phyloP scores from a whole-genome alignment of 2,329 filamentous ascomycete genomes.

The Pyrenophora tritici-repentis region DNA sequence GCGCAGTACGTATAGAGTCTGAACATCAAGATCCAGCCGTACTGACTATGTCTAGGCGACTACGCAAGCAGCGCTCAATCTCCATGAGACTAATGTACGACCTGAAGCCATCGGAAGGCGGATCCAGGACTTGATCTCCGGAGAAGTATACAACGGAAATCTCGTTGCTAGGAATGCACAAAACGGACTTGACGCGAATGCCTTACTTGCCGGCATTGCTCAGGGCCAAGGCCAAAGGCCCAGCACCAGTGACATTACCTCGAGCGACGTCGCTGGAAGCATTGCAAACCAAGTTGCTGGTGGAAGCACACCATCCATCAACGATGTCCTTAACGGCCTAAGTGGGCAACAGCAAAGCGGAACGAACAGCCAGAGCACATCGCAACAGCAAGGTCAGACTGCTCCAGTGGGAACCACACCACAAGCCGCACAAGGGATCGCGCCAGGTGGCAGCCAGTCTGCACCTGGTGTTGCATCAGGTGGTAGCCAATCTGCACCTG shows the following conservation, averaged over 20 bases:
- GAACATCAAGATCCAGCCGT: neutral
- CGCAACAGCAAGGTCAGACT: slow-evolving; percentile 13
- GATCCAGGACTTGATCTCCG: slow-evolving; percentile 33
- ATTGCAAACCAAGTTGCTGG: slow-evolving; percentile 28
- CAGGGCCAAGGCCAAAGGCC: slow-evolving; percentile 18
- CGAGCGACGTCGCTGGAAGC: slow-evolving; percentile 16
- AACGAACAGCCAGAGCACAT: slow-evolving; percentile 13
- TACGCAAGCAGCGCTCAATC: slow-evolving; percentile 33
- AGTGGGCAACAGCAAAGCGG: slow-evolving; percentile 16
- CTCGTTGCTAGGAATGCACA: slow-evolving; percentile 22
- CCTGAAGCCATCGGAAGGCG: slow-evolving; percentile 31
- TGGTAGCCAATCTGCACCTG: too few species aligned
- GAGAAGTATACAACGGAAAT: slow-evolving; percentile 17
- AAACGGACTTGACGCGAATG: slow-evolving; percentile 22
- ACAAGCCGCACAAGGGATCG: neutral
- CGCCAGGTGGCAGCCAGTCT: too few species aligned
- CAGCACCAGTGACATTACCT: slow-evolving; percentile 8
- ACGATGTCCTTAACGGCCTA: slow-evolving; percentile 16
- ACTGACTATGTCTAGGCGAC: slow-evolving; percentile 32
- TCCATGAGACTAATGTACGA: slow-evolving; percentile 27
- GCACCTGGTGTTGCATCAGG: too few species aligned
- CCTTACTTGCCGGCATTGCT: slow-evolving; percentile 25
- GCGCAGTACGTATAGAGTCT: slow-evolving; percentile 31
- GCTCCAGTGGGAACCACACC: neutral
- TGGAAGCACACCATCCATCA: slow-evolving; percentile 16